A percentile compares a stretch with the other conserved stretches of the same genome.
Evolutionary conservation across 2,329 filamentous ascomycete species (phyloP).

Genomic region (Alternaria gansuensis): DNA sequence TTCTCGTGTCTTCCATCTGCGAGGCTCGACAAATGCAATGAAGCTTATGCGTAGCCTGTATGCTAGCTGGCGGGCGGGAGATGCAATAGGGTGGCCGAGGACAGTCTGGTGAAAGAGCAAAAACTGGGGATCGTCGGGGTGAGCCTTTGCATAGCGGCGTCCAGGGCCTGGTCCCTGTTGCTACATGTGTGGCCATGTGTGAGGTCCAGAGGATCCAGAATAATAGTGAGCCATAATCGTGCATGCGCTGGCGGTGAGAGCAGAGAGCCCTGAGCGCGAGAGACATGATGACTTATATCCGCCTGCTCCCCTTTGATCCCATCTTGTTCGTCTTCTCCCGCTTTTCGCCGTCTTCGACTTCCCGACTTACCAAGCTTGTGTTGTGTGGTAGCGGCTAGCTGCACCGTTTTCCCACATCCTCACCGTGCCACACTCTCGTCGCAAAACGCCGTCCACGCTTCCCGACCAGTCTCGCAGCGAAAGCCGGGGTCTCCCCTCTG

Average conservation of each 20-base stretch:
- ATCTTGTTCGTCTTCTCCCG: conserved; percentile 6
- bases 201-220: conserved; percentile 13
- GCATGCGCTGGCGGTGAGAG: conserved; percentile 23
- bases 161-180: conserved; percentile 23
- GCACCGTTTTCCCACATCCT: conserved; percentile 14
- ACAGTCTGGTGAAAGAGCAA: conserved; percentile 13
- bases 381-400: conserved; percentile 17
- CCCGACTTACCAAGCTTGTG: conserved; percentile 10
- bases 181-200: conserved; percentile 15
- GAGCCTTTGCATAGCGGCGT: conserved; percentile 16
- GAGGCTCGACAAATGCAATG: conserved; percentile 8
- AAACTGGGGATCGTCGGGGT: conserved; percentile 22
- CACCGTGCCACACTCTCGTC: conserved; percentile 18
- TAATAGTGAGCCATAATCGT: conserved; percentile 15
- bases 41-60: conserved; percentile 3
- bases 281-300: conserved; percentile 11
- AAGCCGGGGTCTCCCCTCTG: conserved; percentile 19
- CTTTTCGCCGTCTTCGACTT: background rate
- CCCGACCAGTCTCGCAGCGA: conserved; percentile 28
- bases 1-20: background rate
- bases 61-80: conserved; percentile 7
- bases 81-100: conserved; percentile 15
- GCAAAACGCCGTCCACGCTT: conserved; percentile 18
- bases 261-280: background rate
- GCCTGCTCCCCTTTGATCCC: conserved; percentile 4